Percentiles rank a stretch among this genome's conserved stretches.
phyloP scores from a whole-genome alignment of 495 filamentous ascomycete species.

The Cenococcum geophilum region DNA sequence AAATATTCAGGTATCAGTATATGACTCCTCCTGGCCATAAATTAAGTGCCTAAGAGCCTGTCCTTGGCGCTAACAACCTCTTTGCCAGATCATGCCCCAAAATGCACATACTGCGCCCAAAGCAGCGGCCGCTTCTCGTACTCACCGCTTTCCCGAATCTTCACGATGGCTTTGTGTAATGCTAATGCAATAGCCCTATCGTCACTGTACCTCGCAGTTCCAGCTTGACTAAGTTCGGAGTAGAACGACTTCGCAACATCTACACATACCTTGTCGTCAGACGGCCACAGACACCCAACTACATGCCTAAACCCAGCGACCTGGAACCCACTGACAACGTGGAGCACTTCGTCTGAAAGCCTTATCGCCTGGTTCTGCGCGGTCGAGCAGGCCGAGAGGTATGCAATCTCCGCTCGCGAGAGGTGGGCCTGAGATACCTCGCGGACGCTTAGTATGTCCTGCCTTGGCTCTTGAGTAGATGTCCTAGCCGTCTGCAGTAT shows the following conservation, averaged over 20 bases:
- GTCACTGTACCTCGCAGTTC: too few relatives aligned
- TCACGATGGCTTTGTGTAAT: too few relatives aligned
- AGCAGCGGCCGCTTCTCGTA: too few relatives aligned
- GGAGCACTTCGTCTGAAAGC: neutral
- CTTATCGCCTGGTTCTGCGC: neutral
- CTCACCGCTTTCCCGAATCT: too few relatives aligned
- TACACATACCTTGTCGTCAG: neutral
- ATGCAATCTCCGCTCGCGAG: neutral
- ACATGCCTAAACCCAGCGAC: neutral
- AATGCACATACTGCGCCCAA: too few relatives aligned
- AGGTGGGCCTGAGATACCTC: neutral
- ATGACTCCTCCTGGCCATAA: too few relatives aligned
- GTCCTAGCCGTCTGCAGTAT: neutral
- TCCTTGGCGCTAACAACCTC: too few relatives aligned
- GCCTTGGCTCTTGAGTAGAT: neutral
- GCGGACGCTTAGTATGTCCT: neutral
- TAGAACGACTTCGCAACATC: neutral
- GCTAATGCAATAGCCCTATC: too few relatives aligned
- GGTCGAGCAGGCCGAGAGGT: neutral
- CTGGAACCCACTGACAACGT: neutral
- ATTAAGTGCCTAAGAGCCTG: too few relatives aligned
- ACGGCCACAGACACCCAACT: neutral
- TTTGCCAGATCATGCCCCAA: too few relatives aligned
- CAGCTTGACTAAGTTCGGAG: too few relatives aligned
- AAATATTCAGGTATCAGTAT: too few relatives aligned